Evolutionary conservation across 805 yeast genomes (phyloP).

Genomic region (Candida manassasensis): DNA sequence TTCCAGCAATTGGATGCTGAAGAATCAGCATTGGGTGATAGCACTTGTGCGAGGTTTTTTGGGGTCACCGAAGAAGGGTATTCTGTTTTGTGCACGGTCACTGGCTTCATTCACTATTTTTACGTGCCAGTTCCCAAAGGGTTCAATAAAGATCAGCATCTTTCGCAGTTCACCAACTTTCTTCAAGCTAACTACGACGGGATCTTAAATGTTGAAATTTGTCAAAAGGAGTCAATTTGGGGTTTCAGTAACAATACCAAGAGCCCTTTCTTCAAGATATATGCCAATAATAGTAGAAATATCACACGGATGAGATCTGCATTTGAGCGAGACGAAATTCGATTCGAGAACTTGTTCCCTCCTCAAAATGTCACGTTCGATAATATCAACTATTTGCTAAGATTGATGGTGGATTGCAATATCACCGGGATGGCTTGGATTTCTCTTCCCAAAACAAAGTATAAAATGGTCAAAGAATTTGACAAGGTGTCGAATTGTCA

Average conservation of each 20-base stretch:
- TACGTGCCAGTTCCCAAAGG: conserved; percentile 89
- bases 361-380: conserved; percentile 72
- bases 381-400: conserved; percentile 77
- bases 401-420: conserved; percentile 89
- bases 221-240: conserved; percentile 83
- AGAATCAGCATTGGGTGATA: conserved; percentile 58
- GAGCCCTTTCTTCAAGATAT: conserved; percentile 74
- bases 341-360: conserved; percentile 60
- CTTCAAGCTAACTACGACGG: conserved; percentile 48
- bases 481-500: conserved; percentile 72
- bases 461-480: conserved; percentile 40
- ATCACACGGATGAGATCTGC: conserved; percentile 68
- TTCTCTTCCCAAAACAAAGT: conserved; percentile 74
- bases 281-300: conserved; percentile 58
- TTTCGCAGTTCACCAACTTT: conserved; percentile 43
- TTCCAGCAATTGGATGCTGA: conserved; percentile 97
- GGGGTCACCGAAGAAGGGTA: conserved; percentile 89
- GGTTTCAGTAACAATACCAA: conserved; percentile 79
- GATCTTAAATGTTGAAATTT: conserved; percentile 61
- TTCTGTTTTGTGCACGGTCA: conserved; percentile 84
- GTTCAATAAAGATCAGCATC: conserved; percentile 52
- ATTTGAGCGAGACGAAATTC: conserved; percentile 78
- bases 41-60: conserved; percentile 73
- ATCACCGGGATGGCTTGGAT: conserved; percentile 98
- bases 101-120: conserved; percentile 84